A percentile compares a stretch with the other conserved stretches of the same genome.
phyloP scores from a whole-genome alignment of 2,329 filamentous ascomycete genomes.

The Trichoderma gracile region DNA sequence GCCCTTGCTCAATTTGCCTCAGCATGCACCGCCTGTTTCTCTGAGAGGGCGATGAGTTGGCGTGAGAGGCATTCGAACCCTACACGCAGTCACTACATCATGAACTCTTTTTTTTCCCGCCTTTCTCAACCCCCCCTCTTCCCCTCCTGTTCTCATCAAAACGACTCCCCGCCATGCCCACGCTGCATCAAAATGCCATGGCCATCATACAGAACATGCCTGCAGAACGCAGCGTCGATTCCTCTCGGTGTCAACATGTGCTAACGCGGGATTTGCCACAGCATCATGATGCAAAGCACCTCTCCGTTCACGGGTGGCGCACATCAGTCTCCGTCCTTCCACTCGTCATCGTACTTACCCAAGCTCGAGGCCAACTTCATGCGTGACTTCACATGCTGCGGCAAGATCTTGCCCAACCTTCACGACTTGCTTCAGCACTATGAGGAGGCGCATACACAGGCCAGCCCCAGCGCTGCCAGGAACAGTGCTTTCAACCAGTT shows the following conservation, averaged over 20 bases:
- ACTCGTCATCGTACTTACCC: constrained; percentile 93
- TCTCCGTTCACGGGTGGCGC: constrained; percentile 72
- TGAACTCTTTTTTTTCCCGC: not conserved
- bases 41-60: not conserved
- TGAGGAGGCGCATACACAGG: constrained; percentile 86
- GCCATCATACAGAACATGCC: not conserved
- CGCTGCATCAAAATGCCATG: constrained; percentile 10
- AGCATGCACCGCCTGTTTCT: not conserved
- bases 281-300: constrained; percentile 92
- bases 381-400: constrained; percentile 95
- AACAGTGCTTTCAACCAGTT: constrained; percentile 47
- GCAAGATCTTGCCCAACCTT: constrained; percentile 81
- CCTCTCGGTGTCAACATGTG: not conserved
- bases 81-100: constrained; percentile 12
- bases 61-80: constrained; percentile 21
- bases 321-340: constrained; percentile 89
- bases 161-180: not conserved
- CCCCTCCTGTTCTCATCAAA: constrained; percentile 1
- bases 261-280: constrained; percentile 44
- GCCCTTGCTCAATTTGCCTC: not conserved
- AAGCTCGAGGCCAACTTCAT: constrained; percentile 98
- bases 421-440: constrained; percentile 97
- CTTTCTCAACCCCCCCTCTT: not conserved
- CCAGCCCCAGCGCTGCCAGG: constrained; percentile 49
- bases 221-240: not conserved